phyloP scores from a whole-genome alignment of 305 asterid species.

The Plantago coronopus region DNA sequence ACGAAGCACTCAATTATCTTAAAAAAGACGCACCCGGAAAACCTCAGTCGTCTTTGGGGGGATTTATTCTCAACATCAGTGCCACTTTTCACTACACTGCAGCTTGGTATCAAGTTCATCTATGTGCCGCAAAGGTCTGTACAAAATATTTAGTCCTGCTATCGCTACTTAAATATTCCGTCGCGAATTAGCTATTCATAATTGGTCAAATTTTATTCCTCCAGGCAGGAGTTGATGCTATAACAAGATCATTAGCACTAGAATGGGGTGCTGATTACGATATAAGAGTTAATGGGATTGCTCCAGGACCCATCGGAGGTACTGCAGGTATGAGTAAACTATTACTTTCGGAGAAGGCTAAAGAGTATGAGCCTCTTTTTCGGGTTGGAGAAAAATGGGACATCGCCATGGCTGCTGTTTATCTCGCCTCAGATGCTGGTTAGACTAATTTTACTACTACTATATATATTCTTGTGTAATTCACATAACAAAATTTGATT shows the following conservation, averaged over 20 bases:
- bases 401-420: constrained; percentile 91
- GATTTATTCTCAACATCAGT: constrained; percentile 80
- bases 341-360: constrained; percentile 54
- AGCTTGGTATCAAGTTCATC: constrained; percentile 94
- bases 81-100: constrained; percentile 97
- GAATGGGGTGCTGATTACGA: constrained; percentile 97
- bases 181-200: no score
- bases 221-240: constrained; percentile 87
- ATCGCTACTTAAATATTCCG: no score
- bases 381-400: constrained; percentile 93
- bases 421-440: constrained; percentile 90
- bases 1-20: constrained; percentile 63
- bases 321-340: constrained; percentile 85
- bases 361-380: constrained; percentile 51
- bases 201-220: neutral
- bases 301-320: constrained; percentile 92
- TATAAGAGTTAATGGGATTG: constrained; percentile 87
- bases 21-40: constrained; percentile 67
- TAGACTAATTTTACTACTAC: constrained; percentile 18
- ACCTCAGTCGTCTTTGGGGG: constrained; percentile 48
- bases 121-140: constrained; percentile 92
- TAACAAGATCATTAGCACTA: constrained; percentile 82
- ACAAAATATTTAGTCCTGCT: neutral
- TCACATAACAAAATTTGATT: no score
- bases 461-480: no score